phyloP scores from a whole-genome alignment of 192 early-diverging fungal species.

The Phlyctochytrium bullatum region DNA sequence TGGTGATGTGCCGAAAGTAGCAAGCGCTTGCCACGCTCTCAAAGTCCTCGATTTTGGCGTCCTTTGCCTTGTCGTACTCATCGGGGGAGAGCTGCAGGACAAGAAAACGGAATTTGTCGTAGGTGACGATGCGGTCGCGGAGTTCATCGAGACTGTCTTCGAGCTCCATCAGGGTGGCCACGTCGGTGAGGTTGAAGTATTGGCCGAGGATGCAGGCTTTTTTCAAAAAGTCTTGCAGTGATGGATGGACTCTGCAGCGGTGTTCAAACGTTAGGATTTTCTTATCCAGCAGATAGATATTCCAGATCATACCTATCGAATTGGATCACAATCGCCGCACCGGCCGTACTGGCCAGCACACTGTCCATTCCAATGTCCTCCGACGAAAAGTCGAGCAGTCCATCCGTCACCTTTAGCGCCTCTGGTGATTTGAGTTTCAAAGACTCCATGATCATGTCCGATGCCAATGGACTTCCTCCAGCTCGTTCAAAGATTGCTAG shows the following conservation, averaged over 20 bases:
- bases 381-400: neutral
- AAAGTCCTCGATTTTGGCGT: neutral
- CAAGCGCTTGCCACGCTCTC: neutral
- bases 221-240: neutral
- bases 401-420: neutral
- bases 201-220: neutral
- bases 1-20: neutral
- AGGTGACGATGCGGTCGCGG: neutral
- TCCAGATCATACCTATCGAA: neutral
- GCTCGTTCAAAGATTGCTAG: neutral
- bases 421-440: neutral
- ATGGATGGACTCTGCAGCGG: neutral
- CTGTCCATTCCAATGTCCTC: neutral
- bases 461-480: neutral
- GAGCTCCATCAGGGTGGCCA: neutral
- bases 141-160: neutral
- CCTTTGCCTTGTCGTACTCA: neutral
- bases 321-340: neutral
- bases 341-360: neutral
- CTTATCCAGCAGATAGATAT: neutral
- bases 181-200: constrained; percentile 1
- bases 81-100: neutral
- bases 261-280: neutral
- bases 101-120: neutral
- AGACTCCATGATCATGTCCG: neutral